Percentiles rank a stretch among this genome's conserved stretches.
Conservation (phyloP, 106 monocot genomes). For the Amphibolis antarctica region DNA sequence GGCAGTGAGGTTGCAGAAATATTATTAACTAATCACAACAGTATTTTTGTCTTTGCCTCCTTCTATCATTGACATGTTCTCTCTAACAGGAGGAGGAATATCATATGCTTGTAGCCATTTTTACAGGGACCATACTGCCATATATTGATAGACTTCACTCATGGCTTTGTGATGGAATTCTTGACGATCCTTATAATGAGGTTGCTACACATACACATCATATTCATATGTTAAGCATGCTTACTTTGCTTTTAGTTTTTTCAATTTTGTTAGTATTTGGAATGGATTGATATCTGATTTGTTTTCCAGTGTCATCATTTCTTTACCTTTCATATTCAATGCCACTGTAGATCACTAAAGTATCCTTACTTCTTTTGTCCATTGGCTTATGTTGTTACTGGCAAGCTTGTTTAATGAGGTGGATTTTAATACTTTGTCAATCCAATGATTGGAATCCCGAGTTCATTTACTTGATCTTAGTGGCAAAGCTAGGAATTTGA, state of each 20-base stretch:
- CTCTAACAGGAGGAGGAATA: constrained; percentile 57
- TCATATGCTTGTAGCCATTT: constrained; percentile 71
- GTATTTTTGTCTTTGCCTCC: not conserved
- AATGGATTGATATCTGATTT: no score
- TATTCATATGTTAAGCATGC: not conserved
- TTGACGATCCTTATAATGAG: constrained; percentile 97
- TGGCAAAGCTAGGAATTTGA: no score
- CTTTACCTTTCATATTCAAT: no score
- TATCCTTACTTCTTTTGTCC: no score
- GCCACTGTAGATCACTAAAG: no score
- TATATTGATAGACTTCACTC: constrained; percentile 78
- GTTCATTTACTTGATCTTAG: no score
- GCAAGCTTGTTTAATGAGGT: no score
- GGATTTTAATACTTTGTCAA: no score
- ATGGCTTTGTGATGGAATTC: constrained; percentile 87
- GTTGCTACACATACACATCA: constrained; percentile 12
- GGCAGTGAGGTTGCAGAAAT: constrained; percentile 60
- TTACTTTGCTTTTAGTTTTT: not conserved
- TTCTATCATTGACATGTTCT: not conserved
- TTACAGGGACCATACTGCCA: constrained; percentile 57
- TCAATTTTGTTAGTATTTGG: no score
- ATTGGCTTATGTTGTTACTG: no score
- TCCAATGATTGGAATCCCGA: no score
- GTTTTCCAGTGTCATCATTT: no score
- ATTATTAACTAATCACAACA: not conserved